These are phyloP conservation scores for Bacterosira constricta DNA, from an alignment of 108 stramenopile genomes.

Conservation along the genomic window DNA sequence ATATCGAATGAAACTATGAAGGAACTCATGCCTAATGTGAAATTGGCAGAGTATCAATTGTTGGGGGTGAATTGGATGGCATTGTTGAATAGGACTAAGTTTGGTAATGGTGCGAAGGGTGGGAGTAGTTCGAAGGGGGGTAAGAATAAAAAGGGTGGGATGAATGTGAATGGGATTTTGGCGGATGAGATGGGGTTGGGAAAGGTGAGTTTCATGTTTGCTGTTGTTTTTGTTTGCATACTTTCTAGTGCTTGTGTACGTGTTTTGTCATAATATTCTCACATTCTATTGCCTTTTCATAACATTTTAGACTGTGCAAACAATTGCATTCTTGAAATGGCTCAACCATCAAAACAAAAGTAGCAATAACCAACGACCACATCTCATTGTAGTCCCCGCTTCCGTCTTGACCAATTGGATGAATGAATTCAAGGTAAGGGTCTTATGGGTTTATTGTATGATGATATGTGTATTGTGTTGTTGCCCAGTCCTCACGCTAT, in stretches of 20 bases:
- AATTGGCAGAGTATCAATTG: constrained; percentile 79
- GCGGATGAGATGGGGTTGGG: constrained; percentile 97
- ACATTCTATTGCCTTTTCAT: neutral
- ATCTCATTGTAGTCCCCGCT: constrained; percentile 96
- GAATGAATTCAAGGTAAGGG: constrained; percentile 92
- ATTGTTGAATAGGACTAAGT: constrained; percentile 71
- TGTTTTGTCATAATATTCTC: neutral
- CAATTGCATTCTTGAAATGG: constrained; percentile 93
- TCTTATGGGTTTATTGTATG: too few species aligned
- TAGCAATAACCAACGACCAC: constrained; percentile 48
- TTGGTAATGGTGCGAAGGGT: constrained; percentile 31
- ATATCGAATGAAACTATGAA: constrained; percentile 68
- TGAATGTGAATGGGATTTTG: constrained; percentile 94
- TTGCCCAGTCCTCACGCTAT: too few species aligned
- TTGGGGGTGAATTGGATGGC: constrained; percentile 91
- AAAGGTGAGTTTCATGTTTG: constrained; percentile 15
- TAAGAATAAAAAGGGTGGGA: constrained; percentile 26
- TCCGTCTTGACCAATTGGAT: constrained; percentile 96
- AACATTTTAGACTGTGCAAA: constrained; percentile 90
- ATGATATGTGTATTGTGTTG: too few species aligned
- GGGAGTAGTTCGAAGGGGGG: constrained; percentile 33
- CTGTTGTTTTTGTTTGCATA: neutral
- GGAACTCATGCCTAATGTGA: constrained; percentile 61
- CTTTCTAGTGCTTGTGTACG: constrained; percentile 8
- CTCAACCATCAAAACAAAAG: constrained; percentile 60